phyloP scores from a whole-genome alignment of 2,329 filamentous ascomycete species.

The Fusarium sulawesiense region DNA sequence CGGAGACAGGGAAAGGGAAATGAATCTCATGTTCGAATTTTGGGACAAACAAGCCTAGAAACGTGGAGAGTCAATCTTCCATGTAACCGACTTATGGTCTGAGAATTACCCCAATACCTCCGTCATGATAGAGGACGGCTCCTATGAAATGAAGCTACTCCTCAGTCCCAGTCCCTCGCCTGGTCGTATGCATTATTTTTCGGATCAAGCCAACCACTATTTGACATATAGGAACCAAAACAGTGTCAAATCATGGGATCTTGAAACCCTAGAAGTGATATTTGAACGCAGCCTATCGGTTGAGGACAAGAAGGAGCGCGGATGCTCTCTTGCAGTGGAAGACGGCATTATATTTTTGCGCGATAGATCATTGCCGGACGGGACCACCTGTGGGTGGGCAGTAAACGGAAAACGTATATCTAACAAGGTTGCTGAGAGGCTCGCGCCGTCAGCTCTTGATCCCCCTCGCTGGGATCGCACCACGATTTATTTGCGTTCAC shows the following conservation, averaged over 20 bases:
- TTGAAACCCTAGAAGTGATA: background rate
- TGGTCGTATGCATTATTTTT: background rate
- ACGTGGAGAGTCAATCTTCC: background rate
- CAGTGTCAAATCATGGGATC: constrained; percentile 2
- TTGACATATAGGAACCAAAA: background rate
- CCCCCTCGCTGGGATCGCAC: too few relatives aligned
- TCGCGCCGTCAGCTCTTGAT: background rate
- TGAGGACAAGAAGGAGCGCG: background rate
- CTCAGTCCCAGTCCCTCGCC: background rate
- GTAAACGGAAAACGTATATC: constrained; percentile 2
- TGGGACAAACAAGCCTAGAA: constrained; percentile 15
- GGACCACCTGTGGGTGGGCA: background rate
- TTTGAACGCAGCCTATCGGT: constrained; percentile 1
- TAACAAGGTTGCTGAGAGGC: background rate
- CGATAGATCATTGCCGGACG: background rate
- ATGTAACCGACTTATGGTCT: too few relatives aligned
- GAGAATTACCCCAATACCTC: too few relatives aligned
- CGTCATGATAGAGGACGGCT: too few relatives aligned
- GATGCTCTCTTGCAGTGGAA: too few relatives aligned
- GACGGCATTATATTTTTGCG: background rate
- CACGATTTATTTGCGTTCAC: too few relatives aligned
- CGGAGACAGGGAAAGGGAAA: too few relatives aligned
- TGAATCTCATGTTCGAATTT: constrained; percentile 1
- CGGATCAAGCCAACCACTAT: background rate
- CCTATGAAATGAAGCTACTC: too few relatives aligned